phyloP scores from a whole-genome alignment of 805 yeast genomes.

The Yarrowia sp. region DNA sequence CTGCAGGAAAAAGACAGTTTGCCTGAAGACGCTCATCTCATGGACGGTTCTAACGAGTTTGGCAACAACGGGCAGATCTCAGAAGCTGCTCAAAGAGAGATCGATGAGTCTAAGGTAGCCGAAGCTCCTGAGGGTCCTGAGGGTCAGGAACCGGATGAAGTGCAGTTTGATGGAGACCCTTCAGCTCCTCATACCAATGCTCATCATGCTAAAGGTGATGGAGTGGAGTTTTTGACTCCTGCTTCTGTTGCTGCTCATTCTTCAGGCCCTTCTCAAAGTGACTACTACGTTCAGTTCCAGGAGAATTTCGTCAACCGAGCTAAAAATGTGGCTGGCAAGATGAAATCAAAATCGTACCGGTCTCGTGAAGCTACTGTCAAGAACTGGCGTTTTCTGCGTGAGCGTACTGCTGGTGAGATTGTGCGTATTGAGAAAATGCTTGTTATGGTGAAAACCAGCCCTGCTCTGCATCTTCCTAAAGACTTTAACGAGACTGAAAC shows the following conservation, averaged over 20 bases:
- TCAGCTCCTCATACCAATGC: background rate
- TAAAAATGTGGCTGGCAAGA: slow-evolving; percentile 1
- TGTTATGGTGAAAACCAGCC: slow-evolving; percentile 53
- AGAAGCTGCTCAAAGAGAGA: background rate
- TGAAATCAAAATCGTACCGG: background rate
- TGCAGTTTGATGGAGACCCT: background rate
- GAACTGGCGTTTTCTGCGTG: slow-evolving; percentile 28
- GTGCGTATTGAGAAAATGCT: slow-evolving; percentile 67
- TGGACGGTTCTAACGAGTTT: background rate
- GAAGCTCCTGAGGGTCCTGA: slow-evolving; percentile 12
- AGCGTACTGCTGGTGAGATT: slow-evolving; percentile 52
- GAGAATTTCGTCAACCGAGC: slow-evolving; percentile 15
- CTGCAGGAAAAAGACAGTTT: background rate
- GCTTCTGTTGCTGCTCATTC: background rate
- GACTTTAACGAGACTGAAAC: slow-evolving; percentile 51
- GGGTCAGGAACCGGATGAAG: background rate
- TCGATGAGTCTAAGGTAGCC: background rate
- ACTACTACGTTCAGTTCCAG: slow-evolving; percentile 14
- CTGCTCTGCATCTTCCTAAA: slow-evolving; percentile 37
- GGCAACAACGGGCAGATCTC: background rate
- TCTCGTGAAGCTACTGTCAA: background rate
- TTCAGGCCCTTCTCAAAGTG: background rate
- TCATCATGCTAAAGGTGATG: background rate
- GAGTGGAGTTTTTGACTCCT: background rate
- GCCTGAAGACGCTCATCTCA: background rate